Conservation (phyloP, 441 rosid species). For the Cnidoscolus chayamansa region DNA sequence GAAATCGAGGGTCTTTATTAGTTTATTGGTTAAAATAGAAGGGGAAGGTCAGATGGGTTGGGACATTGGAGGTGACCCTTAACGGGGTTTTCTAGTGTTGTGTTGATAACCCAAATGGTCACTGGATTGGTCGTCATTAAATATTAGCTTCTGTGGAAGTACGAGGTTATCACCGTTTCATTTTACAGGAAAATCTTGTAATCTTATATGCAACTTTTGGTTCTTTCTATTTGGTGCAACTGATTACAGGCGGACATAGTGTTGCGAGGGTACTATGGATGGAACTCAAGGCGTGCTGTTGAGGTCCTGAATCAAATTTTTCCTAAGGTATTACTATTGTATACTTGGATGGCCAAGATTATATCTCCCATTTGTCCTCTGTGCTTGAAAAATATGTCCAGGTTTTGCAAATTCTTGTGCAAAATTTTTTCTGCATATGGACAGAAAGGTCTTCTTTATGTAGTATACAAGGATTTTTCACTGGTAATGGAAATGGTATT, state of each 20-base stretch:
- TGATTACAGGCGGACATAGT: constrained; percentile 68
- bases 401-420: background rate
- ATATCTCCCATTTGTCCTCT: background rate
- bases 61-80: background rate
- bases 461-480: background rate
- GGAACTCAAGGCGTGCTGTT: constrained; percentile 86
- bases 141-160: background rate
- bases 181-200: background rate
- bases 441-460: background rate
- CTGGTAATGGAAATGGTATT: background rate
- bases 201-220: background rate
- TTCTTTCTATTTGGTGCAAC: background rate
- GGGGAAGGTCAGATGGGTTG: background rate
- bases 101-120: background rate
- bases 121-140: background rate
- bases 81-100: too few species aligned
- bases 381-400: background rate
- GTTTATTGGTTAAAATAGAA: background rate
- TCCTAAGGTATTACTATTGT: constrained; percentile 60
- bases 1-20: background rate
- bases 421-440: background rate
- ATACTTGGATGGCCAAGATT: background rate
- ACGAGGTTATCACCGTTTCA: background rate
- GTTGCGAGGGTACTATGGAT: constrained; percentile 78
- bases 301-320: constrained; percentile 70